Evolutionary conservation across 192 early-diverging fungal genomes (phyloP), one percentile per base, ranked within the genome.

Genomic region (Spizellomyces punctatus): DNA sequence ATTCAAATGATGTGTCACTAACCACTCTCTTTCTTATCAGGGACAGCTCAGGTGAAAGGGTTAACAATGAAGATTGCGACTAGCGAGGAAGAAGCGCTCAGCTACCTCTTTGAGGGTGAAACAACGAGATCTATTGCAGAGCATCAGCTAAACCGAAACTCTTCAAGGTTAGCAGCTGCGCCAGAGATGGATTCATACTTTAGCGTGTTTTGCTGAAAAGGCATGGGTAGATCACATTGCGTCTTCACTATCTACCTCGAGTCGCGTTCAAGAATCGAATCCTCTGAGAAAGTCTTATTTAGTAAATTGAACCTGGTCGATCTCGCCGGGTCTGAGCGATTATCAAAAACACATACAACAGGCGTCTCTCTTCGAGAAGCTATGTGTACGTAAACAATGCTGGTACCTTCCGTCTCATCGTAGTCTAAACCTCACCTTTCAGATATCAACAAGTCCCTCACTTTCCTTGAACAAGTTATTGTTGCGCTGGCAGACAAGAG

Each of bases 211-310:
- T 36, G 27, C 27, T 36, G n/a, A 36, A 36, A 36, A 36, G 41
- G 27, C 50, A 49, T 56, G 36, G 46, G 45, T 60, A 83, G 87
- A 9, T 89, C 88, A 44, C 88, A 89, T 63, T 89, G 86, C 66
- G 85, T 89, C 17, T 89, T 89, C 67, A 89, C 88, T 10, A 81
- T 89, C 2, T 79, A 88, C 56, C 55, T 86, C 47, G 87, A 88
- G 64, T 81, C 83, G 4, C 70, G 84, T 10, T 88, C 84, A 6
- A 79, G 87, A 8, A 80, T 88, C 8, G 87, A 88, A 67, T 82
- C 79, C 42, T 81, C 79, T 6, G 87, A 88, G 64, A 76, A 81
- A 58, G 86, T 88, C 17, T 63, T 88, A 17, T 81, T 70, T 55
- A 81, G 84, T 17, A 88, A 88, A 72, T 71, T 88, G 19, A 88